These are phyloP conservation scores for Juglanconis oblonga DNA, from an alignment of 2,329 filamentous ascomycete genomes.

Conservation along the genomic window DNA sequence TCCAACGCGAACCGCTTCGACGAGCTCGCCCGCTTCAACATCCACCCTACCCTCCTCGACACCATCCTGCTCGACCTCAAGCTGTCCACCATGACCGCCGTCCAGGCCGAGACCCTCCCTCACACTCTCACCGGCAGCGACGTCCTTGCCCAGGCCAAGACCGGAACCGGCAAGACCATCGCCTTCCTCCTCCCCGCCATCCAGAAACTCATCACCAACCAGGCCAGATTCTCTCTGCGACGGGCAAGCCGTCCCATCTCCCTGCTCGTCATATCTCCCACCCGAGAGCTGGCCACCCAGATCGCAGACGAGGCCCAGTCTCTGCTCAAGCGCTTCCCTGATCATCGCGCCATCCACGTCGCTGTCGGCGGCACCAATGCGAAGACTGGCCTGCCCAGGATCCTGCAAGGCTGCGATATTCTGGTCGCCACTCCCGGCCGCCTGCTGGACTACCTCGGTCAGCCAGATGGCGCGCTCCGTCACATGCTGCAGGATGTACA, in stretches of 20 bases:
- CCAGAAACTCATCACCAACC: conserved; percentile 63
- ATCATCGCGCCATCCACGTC: conserved; percentile 67
- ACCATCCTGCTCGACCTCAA: conserved; percentile 47
- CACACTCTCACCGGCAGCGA: conserved; percentile 46
- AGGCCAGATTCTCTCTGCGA: conserved; percentile 25
- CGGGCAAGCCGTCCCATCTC: conserved; percentile 40
- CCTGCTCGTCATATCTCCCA: conserved; percentile 66
- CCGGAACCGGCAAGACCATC: conserved; percentile 82
- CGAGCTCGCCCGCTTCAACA: conserved; percentile 38
- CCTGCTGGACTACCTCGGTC: conserved; percentile 73
- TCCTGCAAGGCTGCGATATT: conserved; percentile 72
- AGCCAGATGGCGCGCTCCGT: conserved; percentile 65
- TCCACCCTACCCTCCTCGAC: conserved; percentile 45
- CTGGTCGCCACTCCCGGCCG: conserved; percentile 79
- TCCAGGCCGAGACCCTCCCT: conserved; percentile 50
- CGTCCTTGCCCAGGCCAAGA: conserved; percentile 77
- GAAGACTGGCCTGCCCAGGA: conserved; percentile 66
- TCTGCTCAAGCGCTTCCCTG: conserved; percentile 68
- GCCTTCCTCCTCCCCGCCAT: conserved; percentile 83
- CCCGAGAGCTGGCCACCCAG: conserved; percentile 68
- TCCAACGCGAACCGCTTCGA: conserved; percentile 34
- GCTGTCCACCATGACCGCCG: conserved; percentile 53
- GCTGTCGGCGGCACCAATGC: conserved; percentile 80
- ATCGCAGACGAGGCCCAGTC: conserved; percentile 69
- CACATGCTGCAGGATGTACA: conserved; percentile 67